Percentiles rank a stretch among this genome's conserved stretches.
phyloP scores from a whole-genome alignment of 2,329 filamentous ascomycete genomes.

The Penicillium sclerotigenum region DNA sequence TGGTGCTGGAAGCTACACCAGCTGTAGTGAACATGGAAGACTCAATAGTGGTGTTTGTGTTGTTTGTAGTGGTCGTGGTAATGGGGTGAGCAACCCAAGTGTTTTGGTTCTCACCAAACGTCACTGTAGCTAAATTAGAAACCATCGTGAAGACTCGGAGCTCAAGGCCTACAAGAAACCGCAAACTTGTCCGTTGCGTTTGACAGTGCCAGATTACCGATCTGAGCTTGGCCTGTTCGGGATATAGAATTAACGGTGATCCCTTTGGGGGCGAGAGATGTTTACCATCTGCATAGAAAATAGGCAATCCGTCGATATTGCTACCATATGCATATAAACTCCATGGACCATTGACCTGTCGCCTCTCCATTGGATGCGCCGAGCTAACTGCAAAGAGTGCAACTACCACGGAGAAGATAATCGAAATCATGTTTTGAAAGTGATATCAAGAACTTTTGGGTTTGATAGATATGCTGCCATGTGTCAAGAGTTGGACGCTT shows the following conservation, averaged over 20 bases:
- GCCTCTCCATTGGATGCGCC: not conserved
- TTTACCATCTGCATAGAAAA: conserved; percentile 3
- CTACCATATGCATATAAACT: not conserved
- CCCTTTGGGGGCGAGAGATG: not conserved
- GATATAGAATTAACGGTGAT: not conserved
- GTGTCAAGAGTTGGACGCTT: not conserved
- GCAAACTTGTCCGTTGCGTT: conserved; percentile 5
- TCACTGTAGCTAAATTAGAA: not conserved
- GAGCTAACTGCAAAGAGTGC: not conserved
- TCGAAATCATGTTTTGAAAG: not conserved
- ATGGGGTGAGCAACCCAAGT: not conserved
- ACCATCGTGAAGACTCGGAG: not conserved
- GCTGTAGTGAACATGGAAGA: not conserved
- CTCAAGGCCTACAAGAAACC: not conserved
- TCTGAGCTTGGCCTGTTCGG: conserved; percentile 4
- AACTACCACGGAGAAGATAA: not conserved
- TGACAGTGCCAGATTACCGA: conserved; percentile 2
- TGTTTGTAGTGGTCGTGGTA: not conserved
- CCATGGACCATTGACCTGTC: not conserved
- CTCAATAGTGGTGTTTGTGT: not conserved
- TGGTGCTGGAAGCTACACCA: not conserved
- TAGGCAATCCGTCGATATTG: not conserved
- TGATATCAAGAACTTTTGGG: not conserved
- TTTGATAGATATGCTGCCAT: not conserved
- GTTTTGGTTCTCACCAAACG: not conserved